Percentiles rank a stretch among this genome's conserved stretches.
phyloP scores from a whole-genome alignment of 768 basidiomycete genomes.

The Boletus vermiculosoides region DNA sequence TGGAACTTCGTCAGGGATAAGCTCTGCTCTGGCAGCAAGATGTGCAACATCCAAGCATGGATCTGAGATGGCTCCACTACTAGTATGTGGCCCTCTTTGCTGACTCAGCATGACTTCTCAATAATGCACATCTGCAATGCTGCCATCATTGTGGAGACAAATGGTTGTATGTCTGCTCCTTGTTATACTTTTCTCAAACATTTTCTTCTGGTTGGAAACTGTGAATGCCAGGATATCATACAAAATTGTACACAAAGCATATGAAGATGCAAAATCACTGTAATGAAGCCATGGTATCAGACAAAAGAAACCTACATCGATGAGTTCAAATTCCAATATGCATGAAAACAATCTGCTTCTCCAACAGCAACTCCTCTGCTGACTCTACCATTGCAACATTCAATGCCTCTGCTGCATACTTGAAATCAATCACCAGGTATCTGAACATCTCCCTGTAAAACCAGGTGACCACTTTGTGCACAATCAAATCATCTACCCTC shows the following conservation, averaged over 20 bases:
- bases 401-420: background rate
- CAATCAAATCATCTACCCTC: background rate
- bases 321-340: background rate
- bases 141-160: too few species aligned
- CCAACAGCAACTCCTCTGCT: background rate
- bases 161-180: too few species aligned
- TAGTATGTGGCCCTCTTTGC: too few species aligned
- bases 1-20: too few species aligned
- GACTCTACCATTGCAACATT: background rate
- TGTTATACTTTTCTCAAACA: too few species aligned
- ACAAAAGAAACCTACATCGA: background rate
- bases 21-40: too few species aligned
- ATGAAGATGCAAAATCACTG: background rate
- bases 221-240: background rate
- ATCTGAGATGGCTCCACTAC: too few species aligned
- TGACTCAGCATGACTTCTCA: too few species aligned
- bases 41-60: too few species aligned
- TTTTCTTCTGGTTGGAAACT: too few species aligned
- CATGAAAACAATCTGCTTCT: background rate
- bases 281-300: background rate
- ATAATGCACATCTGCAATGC: too few species aligned
- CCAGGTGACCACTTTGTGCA: background rate
- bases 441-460: background rate
- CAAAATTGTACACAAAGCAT: background rate
- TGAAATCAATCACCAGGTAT: background rate